These are phyloP conservation scores for Thalassiosira profunda DNA, from an alignment of 108 stramenopile genomes.

Conservation along the genomic window DNA sequence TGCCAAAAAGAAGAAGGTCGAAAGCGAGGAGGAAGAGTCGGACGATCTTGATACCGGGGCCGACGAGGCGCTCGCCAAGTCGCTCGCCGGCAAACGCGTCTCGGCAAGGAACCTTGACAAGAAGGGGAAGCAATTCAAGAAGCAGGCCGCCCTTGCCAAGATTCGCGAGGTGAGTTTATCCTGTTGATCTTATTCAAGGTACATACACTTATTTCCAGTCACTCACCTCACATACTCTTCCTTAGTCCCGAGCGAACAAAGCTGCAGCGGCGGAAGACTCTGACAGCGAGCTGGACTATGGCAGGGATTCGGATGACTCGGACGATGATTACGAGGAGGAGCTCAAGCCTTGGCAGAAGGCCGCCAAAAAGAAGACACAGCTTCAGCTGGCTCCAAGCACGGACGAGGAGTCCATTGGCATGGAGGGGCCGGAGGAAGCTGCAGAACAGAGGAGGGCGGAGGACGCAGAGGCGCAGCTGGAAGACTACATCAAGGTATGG, in stretches of 20 bases:
- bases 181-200: not conserved
- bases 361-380: constrained; percentile 38
- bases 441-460: constrained; percentile 22
- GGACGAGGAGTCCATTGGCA: constrained; percentile 53
- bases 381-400: constrained; percentile 36
- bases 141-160: constrained; percentile 74
- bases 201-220: not conserved
- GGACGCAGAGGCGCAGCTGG: constrained; percentile 69
- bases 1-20: constrained; percentile 60
- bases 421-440: constrained; percentile 33
- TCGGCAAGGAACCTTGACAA: constrained; percentile 76
- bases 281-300: constrained; percentile 79
- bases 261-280: constrained; percentile 54
- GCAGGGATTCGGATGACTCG: constrained; percentile 81
- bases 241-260: constrained; percentile 58
- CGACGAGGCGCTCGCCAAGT: constrained; percentile 69
- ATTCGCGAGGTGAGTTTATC: constrained; percentile 65
- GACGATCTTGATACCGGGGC: constrained; percentile 50
- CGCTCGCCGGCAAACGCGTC: constrained; percentile 64
- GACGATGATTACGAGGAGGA: constrained; percentile 76
- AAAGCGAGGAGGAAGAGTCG: constrained; percentile 43
- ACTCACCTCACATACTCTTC: not conserved
- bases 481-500: constrained; percentile 74
- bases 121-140: constrained; percentile 75
- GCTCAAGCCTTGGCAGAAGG: constrained; percentile 81